Conservation (phyloP, 1,284 basidiomycete genomes). For the Cutaneotrichosporon arboriforme region DNA sequence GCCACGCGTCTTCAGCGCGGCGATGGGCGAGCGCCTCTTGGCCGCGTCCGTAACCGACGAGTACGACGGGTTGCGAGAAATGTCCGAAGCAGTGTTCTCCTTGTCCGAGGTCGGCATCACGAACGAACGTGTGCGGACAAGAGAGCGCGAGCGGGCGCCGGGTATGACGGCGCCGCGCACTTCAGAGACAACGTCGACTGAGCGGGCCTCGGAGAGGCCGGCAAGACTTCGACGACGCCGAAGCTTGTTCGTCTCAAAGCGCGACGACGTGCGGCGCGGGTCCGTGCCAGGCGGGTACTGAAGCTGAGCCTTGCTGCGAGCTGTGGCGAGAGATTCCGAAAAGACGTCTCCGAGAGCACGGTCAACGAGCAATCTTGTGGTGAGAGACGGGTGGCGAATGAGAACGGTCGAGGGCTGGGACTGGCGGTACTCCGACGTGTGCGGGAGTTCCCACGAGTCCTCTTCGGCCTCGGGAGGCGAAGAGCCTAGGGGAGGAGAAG, state of each 20-base stretch:
- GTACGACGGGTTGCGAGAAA: constrained; percentile 13
- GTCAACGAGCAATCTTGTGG: constrained; percentile 56
- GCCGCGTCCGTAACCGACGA: constrained; percentile 6
- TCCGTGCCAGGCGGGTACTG: constrained; percentile 29
- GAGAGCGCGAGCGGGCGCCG: background rate
- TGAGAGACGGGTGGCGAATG: constrained; percentile 62
- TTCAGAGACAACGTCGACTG: constrained; percentile 9
- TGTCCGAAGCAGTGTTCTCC: background rate
- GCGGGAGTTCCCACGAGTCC: background rate
- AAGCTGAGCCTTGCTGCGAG: constrained; percentile 38
- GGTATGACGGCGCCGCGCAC: constrained; percentile 10
- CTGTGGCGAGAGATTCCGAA: constrained; percentile 45
- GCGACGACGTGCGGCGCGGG: constrained; percentile 14
- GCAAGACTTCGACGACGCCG: constrained; percentile 32
- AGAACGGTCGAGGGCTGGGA: constrained; percentile 50
- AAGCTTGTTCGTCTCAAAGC: constrained; percentile 31
- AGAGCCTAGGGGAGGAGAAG: background rate
- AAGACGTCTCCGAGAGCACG: constrained; percentile 46
- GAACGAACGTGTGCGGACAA: background rate
- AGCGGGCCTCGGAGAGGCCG: constrained; percentile 20
- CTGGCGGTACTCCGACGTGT: constrained; percentile 19
- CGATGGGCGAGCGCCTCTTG: background rate
- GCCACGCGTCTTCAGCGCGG: background rate
- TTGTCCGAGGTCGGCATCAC: background rate
- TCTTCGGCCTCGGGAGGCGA: background rate